phyloP scores from a whole-genome alignment of 2,329 filamentous ascomycete genomes.

The Talaromyces sp. region DNA sequence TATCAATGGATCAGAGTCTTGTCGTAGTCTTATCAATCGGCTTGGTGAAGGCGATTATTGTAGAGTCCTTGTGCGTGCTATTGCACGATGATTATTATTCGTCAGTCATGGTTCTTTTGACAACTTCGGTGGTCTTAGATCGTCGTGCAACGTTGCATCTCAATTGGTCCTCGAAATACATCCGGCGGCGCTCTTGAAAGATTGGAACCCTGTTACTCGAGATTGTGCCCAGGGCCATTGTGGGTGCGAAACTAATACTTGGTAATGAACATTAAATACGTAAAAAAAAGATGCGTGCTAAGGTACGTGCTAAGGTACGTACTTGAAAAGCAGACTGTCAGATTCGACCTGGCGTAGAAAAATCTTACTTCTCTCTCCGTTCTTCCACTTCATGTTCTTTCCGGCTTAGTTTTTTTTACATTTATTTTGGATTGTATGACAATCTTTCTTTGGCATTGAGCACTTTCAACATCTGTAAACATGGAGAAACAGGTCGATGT shows the following conservation, averaged over 20 bases:
- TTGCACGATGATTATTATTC: not conserved
- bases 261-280: not conserved
- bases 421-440: not conserved
- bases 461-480: not conserved
- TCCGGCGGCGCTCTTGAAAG: not conserved
- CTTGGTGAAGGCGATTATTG: not conserved
- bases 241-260: not conserved
- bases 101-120: not conserved
- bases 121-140: not conserved
- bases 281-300: no score
- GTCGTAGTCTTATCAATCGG: not conserved
- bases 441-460: not conserved
- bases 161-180: conserved; percentile 4
- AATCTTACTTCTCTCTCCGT: not conserved
- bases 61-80: not conserved
- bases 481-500: conserved; percentile 14
- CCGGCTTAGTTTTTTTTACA: not conserved
- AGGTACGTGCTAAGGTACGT: not conserved
- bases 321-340: not conserved
- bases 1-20: not conserved
- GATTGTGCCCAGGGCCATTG: not conserved
- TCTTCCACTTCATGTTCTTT: not conserved
- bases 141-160: not conserved
- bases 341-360: not conserved
- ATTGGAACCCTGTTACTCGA: not conserved